Evolutionary conservation across 495 filamentous ascomycete species (phyloP).

Genomic region (Pseudomonodictys pantanalensis): DNA sequence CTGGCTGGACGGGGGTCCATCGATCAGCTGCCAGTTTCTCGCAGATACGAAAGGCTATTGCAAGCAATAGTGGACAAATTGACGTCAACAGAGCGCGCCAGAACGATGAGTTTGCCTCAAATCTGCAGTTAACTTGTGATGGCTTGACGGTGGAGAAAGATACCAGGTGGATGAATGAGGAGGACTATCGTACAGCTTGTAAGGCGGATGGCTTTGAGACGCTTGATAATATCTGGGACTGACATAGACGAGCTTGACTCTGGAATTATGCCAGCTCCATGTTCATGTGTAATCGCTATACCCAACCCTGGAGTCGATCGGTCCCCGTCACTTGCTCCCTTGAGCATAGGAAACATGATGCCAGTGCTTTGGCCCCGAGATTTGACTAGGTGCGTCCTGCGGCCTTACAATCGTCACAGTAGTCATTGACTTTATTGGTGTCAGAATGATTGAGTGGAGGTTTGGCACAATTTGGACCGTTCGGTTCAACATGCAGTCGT

Average conservation of each 20-base stretch:
- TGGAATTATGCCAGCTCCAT: background rate
- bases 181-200: background rate
- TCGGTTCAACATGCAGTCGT: background rate
- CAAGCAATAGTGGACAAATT: background rate
- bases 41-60: background rate
- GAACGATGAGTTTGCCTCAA: background rate
- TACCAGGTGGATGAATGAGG: background rate
- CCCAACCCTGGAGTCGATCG: background rate
- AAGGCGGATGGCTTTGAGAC: background rate
- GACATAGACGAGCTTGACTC: background rate
- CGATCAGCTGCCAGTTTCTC: background rate
- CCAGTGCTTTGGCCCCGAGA: background rate
- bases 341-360: background rate
- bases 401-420: slow-evolving; percentile 1
- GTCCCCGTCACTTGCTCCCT: background rate
- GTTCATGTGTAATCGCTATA: background rate
- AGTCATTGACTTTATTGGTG: slow-evolving; percentile 3
- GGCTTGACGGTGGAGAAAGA: background rate
- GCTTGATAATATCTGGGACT: background rate
- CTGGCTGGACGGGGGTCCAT: background rate
- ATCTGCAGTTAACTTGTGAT: background rate
- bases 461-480: slow-evolving; percentile 1
- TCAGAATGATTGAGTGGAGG: slow-evolving; percentile 1
- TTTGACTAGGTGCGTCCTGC: background rate
- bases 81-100: background rate